Conservation (phyloP, 805 yeast species). For the Zygoascus tannicola region DNA sequence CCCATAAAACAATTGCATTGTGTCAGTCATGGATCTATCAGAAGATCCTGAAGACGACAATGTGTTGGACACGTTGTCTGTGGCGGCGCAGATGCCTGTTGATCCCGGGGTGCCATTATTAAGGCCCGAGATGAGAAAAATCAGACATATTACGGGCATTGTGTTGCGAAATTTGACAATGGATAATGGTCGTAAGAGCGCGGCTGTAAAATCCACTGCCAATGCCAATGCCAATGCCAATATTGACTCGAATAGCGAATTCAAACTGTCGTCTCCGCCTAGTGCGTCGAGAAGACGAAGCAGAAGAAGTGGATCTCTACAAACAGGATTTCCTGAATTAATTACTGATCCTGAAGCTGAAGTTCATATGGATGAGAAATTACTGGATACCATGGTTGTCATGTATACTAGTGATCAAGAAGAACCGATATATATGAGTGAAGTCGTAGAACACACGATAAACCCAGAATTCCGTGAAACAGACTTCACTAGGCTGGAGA, state of each 20-base stretch:
- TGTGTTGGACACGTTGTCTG: constrained; percentile 6
- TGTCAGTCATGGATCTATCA: background rate
- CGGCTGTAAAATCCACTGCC: background rate
- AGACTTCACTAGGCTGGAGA: constrained; percentile 10
- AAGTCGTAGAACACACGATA: constrained; percentile 13
- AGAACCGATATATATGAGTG: constrained; percentile 17
- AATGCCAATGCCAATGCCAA: background rate
- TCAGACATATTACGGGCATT: constrained; percentile 16
- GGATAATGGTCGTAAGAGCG: background rate
- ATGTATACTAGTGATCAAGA: constrained; percentile 8
- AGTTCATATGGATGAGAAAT: constrained; percentile 3
- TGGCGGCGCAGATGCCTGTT: constrained; percentile 9
- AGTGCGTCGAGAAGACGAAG: constrained; percentile 8
- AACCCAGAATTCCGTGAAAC: constrained; percentile 19
- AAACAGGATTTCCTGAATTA: background rate
- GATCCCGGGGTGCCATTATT: constrained; percentile 15
- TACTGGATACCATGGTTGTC: constrained; percentile 14
- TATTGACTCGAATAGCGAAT: background rate
- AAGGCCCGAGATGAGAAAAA: constrained; percentile 11
- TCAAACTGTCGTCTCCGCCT: background rate
- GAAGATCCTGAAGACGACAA: constrained; percentile 1
- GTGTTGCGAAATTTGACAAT: constrained; percentile 11
- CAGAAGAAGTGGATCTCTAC: constrained; percentile 1
- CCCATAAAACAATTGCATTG: constrained; percentile 1
- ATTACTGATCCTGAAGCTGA: background rate